Percentiles rank a stretch among this genome's conserved stretches.
Evolutionary conservation across 2,329 filamentous ascomycete species (phyloP).

Genomic region (Calonectria pauciramosa): DNA sequence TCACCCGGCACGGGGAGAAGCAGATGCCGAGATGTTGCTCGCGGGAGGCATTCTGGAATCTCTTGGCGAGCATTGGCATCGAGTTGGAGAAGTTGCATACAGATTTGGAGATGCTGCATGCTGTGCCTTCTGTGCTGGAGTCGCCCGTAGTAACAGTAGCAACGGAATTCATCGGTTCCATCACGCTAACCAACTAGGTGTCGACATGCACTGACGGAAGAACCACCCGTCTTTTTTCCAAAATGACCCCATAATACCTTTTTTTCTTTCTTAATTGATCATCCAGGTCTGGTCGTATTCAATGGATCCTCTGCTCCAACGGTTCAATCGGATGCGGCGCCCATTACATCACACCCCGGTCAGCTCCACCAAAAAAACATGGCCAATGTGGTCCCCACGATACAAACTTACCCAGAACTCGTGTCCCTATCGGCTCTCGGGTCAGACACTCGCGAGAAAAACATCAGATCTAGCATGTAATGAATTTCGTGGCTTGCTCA

Average conservation of each 20-base stretch:
- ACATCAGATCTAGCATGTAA: neutral
- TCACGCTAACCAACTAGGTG: neutral
- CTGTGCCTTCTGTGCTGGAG: neutral
- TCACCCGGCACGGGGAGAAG: neutral
- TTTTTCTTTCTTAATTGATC: neutral
- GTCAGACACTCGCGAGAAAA: slow-evolving; percentile 19
- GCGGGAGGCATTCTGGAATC: neutral
- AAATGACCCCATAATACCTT: slow-evolving; percentile 1
- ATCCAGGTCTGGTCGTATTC: neutral
- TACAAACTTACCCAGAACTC: neutral
- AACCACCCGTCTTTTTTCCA: neutral
- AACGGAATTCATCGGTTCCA: neutral
- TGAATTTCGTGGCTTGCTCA: neutral
- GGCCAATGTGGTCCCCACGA: slow-evolving; percentile 6
- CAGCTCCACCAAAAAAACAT: slow-evolving; percentile 8
- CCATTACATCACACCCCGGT: neutral
- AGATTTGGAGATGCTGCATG: slow-evolving; percentile 8
- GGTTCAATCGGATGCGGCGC: neutral
- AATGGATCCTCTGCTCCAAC: neutral
- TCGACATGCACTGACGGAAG: neutral
- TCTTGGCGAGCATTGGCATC: slow-evolving; percentile 8
- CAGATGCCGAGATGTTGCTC: neutral
- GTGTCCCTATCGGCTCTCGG: slow-evolving; percentile 13
- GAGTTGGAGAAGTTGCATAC: neutral
- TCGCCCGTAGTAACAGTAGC: neutral